phyloP scores from a whole-genome alignment of 75 land plant genomes.

The Pseudotsuga menziesii region DNA sequence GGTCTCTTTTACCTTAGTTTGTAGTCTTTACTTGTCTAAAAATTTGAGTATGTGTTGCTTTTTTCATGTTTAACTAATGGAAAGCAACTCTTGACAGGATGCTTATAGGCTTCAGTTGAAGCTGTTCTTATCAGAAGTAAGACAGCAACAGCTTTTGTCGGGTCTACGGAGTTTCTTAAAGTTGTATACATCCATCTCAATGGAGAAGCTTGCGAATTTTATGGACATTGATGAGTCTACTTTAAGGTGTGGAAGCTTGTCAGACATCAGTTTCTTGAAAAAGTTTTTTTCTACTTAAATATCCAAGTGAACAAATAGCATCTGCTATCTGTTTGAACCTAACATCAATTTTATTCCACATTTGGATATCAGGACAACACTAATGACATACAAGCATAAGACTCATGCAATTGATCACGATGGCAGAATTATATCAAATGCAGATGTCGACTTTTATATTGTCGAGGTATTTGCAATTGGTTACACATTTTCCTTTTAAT shows the following conservation, averaged over 20 bases:
- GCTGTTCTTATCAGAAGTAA: conserved; percentile 90
- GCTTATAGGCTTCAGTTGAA: conserved; percentile 97
- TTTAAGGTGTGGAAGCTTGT: conserved; percentile 43
- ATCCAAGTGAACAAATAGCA: not conserved
- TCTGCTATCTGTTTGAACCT: not conserved
- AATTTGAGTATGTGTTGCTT: not conserved
- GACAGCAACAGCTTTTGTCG: conserved; percentile 85
- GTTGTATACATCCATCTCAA: conserved; percentile 80
- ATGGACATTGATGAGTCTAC: conserved; percentile 96
- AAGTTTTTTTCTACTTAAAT: not conserved
- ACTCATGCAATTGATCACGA: conserved; percentile 77
- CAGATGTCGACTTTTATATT: conserved; percentile 93
- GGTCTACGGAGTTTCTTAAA: conserved; percentile 84
- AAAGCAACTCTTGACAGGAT: conserved; percentile 51
- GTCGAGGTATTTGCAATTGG: conserved; percentile 45
- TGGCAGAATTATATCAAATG: conserved; percentile 82
- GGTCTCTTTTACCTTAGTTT: not conserved
- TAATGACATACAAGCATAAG: conserved; percentile 97
- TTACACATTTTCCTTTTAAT: not conserved
- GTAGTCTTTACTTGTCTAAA: not conserved
- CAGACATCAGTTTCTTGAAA: not conserved
- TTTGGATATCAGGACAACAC: conserved; percentile 62
- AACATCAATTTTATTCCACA: not conserved
- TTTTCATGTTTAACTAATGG: not conserved
- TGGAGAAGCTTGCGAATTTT: conserved; percentile 79